Base-by-base conservation (phyloP, 495 filamentous ascomycete species). In the Penicillium riverlandense region DNA sequence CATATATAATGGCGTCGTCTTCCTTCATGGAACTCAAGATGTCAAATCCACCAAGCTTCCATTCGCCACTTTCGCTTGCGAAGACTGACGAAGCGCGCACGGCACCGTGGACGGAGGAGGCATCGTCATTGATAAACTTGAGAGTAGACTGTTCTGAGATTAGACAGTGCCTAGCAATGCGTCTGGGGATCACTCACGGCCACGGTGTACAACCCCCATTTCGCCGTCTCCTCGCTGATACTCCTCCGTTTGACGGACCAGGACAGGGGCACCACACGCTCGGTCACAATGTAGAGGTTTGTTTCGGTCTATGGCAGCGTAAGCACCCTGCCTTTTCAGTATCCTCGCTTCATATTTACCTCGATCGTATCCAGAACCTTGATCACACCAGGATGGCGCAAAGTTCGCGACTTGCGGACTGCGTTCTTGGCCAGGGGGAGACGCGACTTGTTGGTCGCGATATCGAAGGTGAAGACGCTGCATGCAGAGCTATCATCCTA, bases 401-500 rank as follows among this genome's bases (percentile, higher is more conserved):
- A 66, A 2, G 92, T 98, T 45, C 90, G 81, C 35, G 90, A 76
- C 62, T 96, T 96, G 48, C 88, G 86, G 44, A 95, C 76, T 10
- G 91, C 89, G 66, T 98, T 98, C 57, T 82, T 87, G 37, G 92
- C 92, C 9, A 98, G 75, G 15, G 90, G 86, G 12, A 96, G 69
- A 34, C 81, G 80, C 13, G 83, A 82, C 52, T 80, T 87, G 52
- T 95, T 90, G 12, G 83, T 69, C 33, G 72, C 72, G 35, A 91
- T 73, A 60, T 97, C 91, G 72, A 96, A 98, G 37, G 89, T 85
- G 63, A 98, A 97, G 35, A 98, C 88, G 71, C 88, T 95, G 69
- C 92, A 98, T 48, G 85, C 77, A 0, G 89, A 94, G 32, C 86
- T 81, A 61, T 96, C 91, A 66, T 96, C 89, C 89, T 96, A 53